Conservation (phyloP, 2,329 filamentous ascomycete genomes). For the Trichoderma simmonsii region DNA sequence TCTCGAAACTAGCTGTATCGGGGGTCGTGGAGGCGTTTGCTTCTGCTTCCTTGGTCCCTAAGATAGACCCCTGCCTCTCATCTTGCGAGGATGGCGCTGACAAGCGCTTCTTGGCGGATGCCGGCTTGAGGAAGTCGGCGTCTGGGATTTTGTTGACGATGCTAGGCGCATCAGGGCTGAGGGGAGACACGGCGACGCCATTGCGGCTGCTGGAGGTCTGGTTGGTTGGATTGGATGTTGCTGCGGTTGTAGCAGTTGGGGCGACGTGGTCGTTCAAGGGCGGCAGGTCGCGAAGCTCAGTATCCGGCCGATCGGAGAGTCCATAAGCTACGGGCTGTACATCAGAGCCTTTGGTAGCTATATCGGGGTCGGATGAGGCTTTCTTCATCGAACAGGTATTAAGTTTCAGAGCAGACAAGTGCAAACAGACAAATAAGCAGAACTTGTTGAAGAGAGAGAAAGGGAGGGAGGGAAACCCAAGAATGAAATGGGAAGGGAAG, state of each 20-base stretch:
- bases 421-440: background rate
- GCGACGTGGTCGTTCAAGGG: constrained; percentile 14
- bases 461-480: background rate
- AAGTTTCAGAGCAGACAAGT: constrained; percentile 15
- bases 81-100: constrained; percentile 46
- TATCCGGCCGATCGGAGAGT: constrained; percentile 38
- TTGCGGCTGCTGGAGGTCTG: constrained; percentile 28
- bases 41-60: constrained; percentile 37
- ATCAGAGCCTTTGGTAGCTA: constrained; percentile 57
- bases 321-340: constrained; percentile 54
- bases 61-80: constrained; percentile 56
- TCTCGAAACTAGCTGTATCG: constrained; percentile 29
- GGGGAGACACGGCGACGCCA: constrained; percentile 12
- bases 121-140: constrained; percentile 25
- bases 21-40: constrained; percentile 22
- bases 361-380: constrained; percentile 52
- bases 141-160: constrained; percentile 22
- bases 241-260: background rate
- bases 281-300: constrained; percentile 23
- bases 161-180: constrained; percentile 14
- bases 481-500: background rate
- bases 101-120: constrained; percentile 24
- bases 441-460: background rate
- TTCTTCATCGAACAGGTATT: constrained; percentile 59
- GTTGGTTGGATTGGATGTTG: constrained; percentile 22